Base-by-base conservation (phyloP, 805 yeast species). In the Kazachstania psychrophila region DNA sequence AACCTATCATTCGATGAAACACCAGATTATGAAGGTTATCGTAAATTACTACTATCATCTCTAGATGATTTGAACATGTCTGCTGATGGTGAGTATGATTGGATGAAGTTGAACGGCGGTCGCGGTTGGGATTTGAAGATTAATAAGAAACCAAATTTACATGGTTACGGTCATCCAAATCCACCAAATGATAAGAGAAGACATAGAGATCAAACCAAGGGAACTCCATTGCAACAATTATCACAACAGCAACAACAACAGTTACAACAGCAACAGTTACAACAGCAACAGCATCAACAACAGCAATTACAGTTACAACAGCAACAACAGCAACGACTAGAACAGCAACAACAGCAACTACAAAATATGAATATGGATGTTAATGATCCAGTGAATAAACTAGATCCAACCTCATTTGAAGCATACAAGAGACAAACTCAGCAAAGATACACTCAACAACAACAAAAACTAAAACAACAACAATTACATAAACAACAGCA, bases 41-140 rank as follows among this genome's bases (percentile, higher is more conserved):
- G 92, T 39, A 75, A 73, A 42, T 66, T 92, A 41, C 69, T 92
- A 70, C 72, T 85, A 44, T 77, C 84, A 42, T 89, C 86, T 0
- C 64, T 92, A 43, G 77, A 77, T 35, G 77, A 80, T 24, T 68
- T 79, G 36, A 80, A 78, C 34, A 86, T 79, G 44, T 61, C 62
- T 24, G 81, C 77, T 36, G 96, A 92, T 62, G 94, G 85, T 32
- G 86, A 83, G 52, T 92, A 87, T 62, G 99, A 92, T 65, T 92
- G 99, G 99, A 85, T 87, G 95, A 83, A 81, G 52, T 70, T 92
- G 49, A 92, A 92, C 58, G 85, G 83, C 39, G 97, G 97, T 41
- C 79, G 79, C 58, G 97, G 97, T 37, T 89, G 96, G 96, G 97
- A 92, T 62, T 74, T 84, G 22, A 69, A 80, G 17, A 75, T 81